Evolutionary conservation across 2,329 filamentous ascomycete genomes (phyloP).

Genomic region (Ophiostoma novo-ulmi): DNA sequence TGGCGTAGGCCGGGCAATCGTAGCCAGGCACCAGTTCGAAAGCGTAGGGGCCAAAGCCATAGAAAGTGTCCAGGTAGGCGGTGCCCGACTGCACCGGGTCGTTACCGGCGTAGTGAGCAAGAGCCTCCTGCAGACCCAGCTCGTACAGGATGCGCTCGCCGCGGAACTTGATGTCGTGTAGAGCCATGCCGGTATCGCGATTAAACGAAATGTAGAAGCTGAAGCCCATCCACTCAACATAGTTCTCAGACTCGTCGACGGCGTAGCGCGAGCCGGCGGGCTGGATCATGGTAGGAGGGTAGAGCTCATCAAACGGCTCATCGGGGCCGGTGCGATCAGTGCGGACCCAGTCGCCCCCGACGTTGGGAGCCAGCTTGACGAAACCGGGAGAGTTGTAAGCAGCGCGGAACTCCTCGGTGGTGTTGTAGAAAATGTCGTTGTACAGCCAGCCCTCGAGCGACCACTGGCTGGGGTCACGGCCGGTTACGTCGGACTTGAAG

Average conservation of each 20-base stretch:
- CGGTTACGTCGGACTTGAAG: constrained; percentile 45
- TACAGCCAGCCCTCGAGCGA: constrained; percentile 49
- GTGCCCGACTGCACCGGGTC: constrained; percentile 45
- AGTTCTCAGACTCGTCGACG: constrained; percentile 41
- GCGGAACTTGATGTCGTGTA: constrained; percentile 51
- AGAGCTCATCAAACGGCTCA: constrained; percentile 35
- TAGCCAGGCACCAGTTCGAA: constrained; percentile 45
- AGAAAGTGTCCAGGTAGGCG: constrained; percentile 44
- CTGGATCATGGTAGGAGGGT: constrained; percentile 38
- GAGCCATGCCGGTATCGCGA: constrained; percentile 44
- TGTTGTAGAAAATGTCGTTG: constrained; percentile 48
- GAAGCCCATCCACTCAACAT: constrained; percentile 49
- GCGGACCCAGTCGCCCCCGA: constrained; percentile 45
- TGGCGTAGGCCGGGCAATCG: constrained; percentile 49
- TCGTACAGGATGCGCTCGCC: constrained; percentile 53
- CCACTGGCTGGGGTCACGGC: constrained; percentile 49
- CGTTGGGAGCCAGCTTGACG: constrained; percentile 43
- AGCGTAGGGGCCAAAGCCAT: constrained; percentile 44
- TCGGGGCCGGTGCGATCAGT: constrained; percentile 40
- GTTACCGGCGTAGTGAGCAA: constrained; percentile 48
- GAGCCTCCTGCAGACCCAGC: constrained; percentile 50
- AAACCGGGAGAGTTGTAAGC: constrained; percentile 43
- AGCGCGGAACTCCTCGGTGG: constrained; percentile 43
- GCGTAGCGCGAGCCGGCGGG: constrained; percentile 40
- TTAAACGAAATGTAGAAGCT: constrained; percentile 48